These are phyloP conservation scores for Hirsutella rhossiliensis DNA, from an alignment of 2,329 filamentous ascomycete genomes.

Conservation along the genomic window DNA sequence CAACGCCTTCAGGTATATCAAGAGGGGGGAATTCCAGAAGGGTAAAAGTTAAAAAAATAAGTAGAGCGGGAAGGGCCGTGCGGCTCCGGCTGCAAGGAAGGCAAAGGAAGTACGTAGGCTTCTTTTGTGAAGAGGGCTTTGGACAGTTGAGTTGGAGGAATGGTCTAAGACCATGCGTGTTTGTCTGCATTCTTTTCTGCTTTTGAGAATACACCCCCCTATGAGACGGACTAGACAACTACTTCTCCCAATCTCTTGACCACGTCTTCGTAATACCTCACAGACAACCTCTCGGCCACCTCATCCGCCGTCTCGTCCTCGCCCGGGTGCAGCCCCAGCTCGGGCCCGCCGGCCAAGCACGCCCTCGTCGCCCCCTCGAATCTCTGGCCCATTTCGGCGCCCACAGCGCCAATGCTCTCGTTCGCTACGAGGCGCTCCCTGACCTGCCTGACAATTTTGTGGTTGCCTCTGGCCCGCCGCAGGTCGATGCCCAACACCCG, in stretches of 20 bases:
- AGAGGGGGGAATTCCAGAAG: too few species aligned
- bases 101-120: too few species aligned
- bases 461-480: constrained; percentile 18
- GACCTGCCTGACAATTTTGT: constrained; percentile 24
- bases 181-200: too few species aligned
- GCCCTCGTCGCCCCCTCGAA: constrained; percentile 24
- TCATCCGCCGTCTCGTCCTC: constrained; percentile 29
- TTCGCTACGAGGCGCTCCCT: constrained; percentile 18
- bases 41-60: too few species aligned
- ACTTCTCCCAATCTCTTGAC: constrained; percentile 28
- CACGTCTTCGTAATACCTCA: constrained; percentile 30
- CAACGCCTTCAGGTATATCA: too few species aligned
- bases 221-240: constrained; percentile 13
- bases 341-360: constrained; percentile 23
- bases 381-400: constrained; percentile 25
- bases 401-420: constrained; percentile 18
- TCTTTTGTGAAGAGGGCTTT: too few species aligned
- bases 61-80: too few species aligned
- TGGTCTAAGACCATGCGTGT: too few species aligned
- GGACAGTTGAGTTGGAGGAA: too few species aligned
- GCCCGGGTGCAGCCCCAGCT: constrained; percentile 20
- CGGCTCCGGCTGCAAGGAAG: too few species aligned
- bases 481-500: constrained; percentile 26
- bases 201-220: too few species aligned
- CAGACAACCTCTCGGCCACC: constrained; percentile 26